Conservation (phyloP, 2,329 filamentous ascomycete genomes). For the Penicillium vulpinum region DNA sequence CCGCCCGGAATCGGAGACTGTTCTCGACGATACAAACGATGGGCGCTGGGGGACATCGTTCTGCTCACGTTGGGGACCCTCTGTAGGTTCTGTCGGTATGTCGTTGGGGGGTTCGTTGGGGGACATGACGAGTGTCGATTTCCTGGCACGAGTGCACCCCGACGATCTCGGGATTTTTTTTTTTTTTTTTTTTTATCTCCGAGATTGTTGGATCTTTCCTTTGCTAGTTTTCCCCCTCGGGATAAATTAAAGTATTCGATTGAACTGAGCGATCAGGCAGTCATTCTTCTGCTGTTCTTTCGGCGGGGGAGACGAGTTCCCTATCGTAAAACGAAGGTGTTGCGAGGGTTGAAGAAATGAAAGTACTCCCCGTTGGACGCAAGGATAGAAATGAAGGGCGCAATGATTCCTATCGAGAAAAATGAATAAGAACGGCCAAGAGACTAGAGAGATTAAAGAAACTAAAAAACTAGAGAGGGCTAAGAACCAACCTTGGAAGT, state of each 20-base stretch:
- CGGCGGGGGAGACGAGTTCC: neutral
- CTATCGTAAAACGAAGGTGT: conserved; percentile 7
- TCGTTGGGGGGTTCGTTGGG: conserved; percentile 24
- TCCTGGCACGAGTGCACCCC: conserved; percentile 12
- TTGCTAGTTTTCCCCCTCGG: neutral
- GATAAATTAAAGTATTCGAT: neutral
- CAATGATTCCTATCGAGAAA: neutral
- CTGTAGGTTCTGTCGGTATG: conserved; percentile 1
- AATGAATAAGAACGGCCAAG: neutral
- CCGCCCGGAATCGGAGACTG: conserved; percentile 31
- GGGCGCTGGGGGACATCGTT: conserved; percentile 22
- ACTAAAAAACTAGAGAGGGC: neutral
- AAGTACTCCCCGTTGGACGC: conserved; percentile 5
- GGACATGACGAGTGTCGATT: conserved; percentile 22
- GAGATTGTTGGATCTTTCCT: neutral
- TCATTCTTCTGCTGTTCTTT: conserved; percentile 1
- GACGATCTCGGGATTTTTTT: conserved; percentile 15
- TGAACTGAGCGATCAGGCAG: neutral
- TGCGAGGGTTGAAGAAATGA: conserved; percentile 6
- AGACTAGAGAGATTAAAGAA: neutral
- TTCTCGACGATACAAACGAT: conserved; percentile 29
- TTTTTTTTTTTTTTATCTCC: neutral
- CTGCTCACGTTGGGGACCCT: conserved; percentile 12
- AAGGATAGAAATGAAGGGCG: conserved; percentile 7
- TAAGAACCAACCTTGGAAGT: neutral